These are phyloP conservation scores for Fraxinus nigra DNA, from an alignment of 305 asterid genomes.

Conservation along the genomic window DNA sequence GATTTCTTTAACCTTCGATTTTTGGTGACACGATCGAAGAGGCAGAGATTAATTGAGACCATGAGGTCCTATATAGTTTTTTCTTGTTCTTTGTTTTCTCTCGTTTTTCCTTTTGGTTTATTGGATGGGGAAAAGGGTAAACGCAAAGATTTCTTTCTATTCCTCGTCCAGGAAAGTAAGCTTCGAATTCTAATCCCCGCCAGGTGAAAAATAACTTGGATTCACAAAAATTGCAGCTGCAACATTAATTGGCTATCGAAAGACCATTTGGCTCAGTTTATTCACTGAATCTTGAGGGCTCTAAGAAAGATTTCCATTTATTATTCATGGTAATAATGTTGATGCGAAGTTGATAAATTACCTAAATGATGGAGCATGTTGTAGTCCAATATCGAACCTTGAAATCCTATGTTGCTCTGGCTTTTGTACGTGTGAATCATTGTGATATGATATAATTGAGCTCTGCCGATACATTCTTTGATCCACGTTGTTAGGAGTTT, in stretches of 20 bases:
- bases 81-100: neutral
- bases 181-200: neutral
- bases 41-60: neutral
- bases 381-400: neutral
- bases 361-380: neutral
- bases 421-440: neutral
- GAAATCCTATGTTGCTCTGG: neutral
- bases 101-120: neutral
- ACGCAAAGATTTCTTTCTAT: neutral
- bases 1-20: neutral
- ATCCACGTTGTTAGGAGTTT: neutral
- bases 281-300: neutral
- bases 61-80: neutral
- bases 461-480: neutral
- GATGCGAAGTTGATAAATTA: neutral
- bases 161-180: neutral
- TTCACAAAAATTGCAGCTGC: neutral
- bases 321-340: neutral
- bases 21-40: neutral
- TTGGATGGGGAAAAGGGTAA: neutral
- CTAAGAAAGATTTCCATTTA: neutral
- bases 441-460: neutral
- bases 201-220: neutral
- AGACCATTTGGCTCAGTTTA: neutral
- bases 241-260: neutral